These are phyloP conservation scores for Salpingoeca rosetta DNA, from an alignment of 78 protist genomes.

Conservation along the genomic window DNA sequence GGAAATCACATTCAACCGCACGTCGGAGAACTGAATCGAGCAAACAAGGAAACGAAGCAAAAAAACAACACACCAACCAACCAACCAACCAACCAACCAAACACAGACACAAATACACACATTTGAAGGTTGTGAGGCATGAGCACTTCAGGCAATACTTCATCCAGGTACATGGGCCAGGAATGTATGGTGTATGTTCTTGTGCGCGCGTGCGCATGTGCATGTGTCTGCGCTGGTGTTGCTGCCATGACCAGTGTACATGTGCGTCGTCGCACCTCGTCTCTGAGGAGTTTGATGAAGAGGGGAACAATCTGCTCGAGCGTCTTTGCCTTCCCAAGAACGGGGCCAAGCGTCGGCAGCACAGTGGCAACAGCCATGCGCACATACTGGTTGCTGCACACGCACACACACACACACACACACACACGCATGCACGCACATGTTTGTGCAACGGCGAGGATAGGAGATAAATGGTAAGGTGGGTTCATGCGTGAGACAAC, in stretches of 20 bases:
- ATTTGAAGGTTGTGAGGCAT: too few relatives aligned
- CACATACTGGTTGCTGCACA: constrained; percentile 74
- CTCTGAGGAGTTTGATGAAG: constrained; percentile 70
- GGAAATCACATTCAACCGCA: constrained; percentile 80
- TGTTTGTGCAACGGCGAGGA: neutral
- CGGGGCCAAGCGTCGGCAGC: constrained; percentile 69
- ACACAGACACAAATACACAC: too few relatives aligned
- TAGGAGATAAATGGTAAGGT: neutral
- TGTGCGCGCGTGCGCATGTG: neutral
- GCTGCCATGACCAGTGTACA: neutral
- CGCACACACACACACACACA: too few relatives aligned
- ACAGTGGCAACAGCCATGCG: constrained; percentile 81
- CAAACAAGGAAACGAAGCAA: too few relatives aligned
- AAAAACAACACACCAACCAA: too few relatives aligned
- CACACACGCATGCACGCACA: constrained; percentile 56
- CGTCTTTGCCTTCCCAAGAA: constrained; percentile 60
- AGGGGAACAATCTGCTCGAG: constrained; percentile 66
- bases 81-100: too few relatives aligned
- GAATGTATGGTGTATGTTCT: constrained; percentile 2
- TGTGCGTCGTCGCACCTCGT: constrained; percentile 22
- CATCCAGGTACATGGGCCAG: neutral
- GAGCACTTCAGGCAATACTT: too few relatives aligned
- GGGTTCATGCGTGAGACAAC: too few relatives aligned
- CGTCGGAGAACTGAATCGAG: constrained; percentile 80
- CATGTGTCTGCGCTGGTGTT: too few relatives aligned